Base-by-base conservation (phyloP, 805 yeast species). In the Schizosaccharomyces cryophilus region DNA sequence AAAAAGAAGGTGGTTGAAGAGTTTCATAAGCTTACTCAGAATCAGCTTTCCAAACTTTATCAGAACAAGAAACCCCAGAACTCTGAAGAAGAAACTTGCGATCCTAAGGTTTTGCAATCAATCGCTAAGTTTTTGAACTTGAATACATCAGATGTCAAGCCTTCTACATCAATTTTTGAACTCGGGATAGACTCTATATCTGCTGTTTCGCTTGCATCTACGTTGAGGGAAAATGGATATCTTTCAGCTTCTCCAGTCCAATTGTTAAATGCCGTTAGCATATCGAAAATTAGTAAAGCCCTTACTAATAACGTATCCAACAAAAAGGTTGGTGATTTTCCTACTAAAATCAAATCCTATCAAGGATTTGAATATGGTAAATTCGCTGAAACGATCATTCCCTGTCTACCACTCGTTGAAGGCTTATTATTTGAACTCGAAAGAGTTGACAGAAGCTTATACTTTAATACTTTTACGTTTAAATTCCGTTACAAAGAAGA, bases 181-280 rank as follows among this genome's bases (percentile, higher is more conserved):
- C 63, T 66, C 11, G 69, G 69, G 21, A 42, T 66, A 35, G 69
- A 66, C 58, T 66, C 69, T 4, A 65, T 66, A 19, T 64, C 67
- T 5, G 54, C 63, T 31, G 66, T 66, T 19, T 35, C 63, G 1
- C 60, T 66, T 3, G 30, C 61, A 30, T 62, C 61, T 38, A 21
- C 29, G 24, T 59, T 66, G 29, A 54, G 62, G 26, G 19, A 61
- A 29, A 17, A 15, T 1, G 64, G 63, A 0, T 58, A 35, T 42
- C 59, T 58, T 60, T 30, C 29, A 21, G 65, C 56, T 29, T 19
- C 30, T 13, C 56, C 56, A 1, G 21, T 11, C 2, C 31, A 24
- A 29, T 11, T 51, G n/a, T 29, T 45, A 13, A 45, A n/a, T 13
- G 7, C 51, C 2, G 26, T n/a, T 45, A 45, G 26, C 26, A 45